Evolutionary conservation across 805 yeast genomes (phyloP), one percentile per base, ranked within the genome.

Genomic region (Saccharomycopsis babjevae): DNA sequence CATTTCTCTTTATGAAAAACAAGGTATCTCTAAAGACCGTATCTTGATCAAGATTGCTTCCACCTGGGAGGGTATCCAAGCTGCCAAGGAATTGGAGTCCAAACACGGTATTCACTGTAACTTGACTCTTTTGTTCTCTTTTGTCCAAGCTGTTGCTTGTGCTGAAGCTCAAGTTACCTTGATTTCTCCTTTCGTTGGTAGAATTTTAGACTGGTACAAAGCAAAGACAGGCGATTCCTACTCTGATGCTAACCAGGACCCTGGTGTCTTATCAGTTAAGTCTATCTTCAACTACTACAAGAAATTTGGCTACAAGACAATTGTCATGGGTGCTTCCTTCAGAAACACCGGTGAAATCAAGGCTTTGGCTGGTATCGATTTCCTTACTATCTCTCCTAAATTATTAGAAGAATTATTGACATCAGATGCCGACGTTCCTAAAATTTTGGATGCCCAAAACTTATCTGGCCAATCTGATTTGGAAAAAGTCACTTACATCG

Each of bases 251-350:
- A 79, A 84, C 67, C 52, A 46, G 28, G 98, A 94, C 77, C 99
- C 99, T 68, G 99, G 99, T 87, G 98, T 94, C 65, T 58, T 79
- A 58, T 89, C 97, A 52, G 99, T 94, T 70, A 86, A 85, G 77
- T 74, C 73, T 65, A 94, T 94, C 76, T 94, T 75, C 89, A 88
- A 92, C 88, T 94, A 94, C 85, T 94, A 94, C 88, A 94, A 94
- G 86, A 93, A 93, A 80, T 89, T 76, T 77, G 93, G 86, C 69
- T 94, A 94, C 85, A 83, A 93, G 71, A 94, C 99, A 75, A 92
- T 94, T 73, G 98, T 94, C 73, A 94, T 94, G 99, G 99, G 99
- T 78, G 99, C 99, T 64, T 93, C 98, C 63, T 93, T 94, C 91
- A 93, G 99, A 85, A 94, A 92, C 82, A 76, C 79, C 65, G 97